These are phyloP conservation scores for Suillus hirtellus DNA, from an alignment of 768 basidiomycete genomes.

Conservation along the genomic window DNA sequence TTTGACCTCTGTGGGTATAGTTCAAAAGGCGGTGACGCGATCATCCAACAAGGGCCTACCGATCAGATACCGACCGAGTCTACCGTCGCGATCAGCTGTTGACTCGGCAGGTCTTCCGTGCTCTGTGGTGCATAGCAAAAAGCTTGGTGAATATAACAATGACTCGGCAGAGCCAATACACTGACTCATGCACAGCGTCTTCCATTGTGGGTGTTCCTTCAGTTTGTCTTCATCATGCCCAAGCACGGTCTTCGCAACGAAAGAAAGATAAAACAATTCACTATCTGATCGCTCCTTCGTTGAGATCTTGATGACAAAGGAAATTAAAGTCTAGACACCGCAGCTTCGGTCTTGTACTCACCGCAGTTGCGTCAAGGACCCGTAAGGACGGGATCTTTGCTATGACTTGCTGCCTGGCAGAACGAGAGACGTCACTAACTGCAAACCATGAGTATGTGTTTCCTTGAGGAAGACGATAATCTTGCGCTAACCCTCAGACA, in stretches of 20 bases:
- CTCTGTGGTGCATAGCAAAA: constrained; percentile 38
- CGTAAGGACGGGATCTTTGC: constrained; percentile 66
- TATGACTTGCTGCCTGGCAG: constrained; percentile 60
- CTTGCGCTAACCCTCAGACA: constrained; percentile 51
- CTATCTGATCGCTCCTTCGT: constrained; percentile 72
- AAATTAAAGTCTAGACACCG: constrained; percentile 16
- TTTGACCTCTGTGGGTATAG: constrained; percentile 29
- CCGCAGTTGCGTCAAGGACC: constrained; percentile 62
- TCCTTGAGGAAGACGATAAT: neutral
- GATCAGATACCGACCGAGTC: constrained; percentile 61
- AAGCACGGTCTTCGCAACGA: constrained; percentile 50
- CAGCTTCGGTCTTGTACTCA: constrained; percentile 36
- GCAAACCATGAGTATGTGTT: constrained; percentile 10
- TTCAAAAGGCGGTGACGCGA: constrained; percentile 6
- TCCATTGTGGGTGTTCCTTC: constrained; percentile 65
- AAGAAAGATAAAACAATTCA: constrained; percentile 81
- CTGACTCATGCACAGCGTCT: constrained; percentile 59
- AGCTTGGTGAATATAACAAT: constrained; percentile 9
- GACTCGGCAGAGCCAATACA: constrained; percentile 10
- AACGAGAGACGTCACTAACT: constrained; percentile 40
- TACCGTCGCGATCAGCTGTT: constrained; percentile 40
- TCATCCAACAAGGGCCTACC: constrained; percentile 39
- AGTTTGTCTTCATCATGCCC: constrained; percentile 41
- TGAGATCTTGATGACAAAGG: constrained; percentile 53
- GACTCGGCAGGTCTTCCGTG: constrained; percentile 53